Conservation (phyloP, 345 rosid species). For the Linum usitatissimum region DNA sequence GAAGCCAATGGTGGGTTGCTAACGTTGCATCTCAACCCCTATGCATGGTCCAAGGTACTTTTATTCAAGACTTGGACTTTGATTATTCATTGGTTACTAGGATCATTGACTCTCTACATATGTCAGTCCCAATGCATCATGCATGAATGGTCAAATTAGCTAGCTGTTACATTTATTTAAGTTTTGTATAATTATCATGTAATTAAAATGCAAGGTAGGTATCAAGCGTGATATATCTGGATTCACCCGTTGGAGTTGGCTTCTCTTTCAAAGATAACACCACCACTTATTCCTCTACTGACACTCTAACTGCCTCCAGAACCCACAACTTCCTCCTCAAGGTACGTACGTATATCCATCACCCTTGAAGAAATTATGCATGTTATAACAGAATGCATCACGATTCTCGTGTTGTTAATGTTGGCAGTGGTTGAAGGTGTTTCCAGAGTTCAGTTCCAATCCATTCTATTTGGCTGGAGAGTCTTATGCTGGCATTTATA, state of each 20-base stretch:
- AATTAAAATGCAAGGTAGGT: slow-evolving; percentile 28
- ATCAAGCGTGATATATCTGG: slow-evolving; percentile 47
- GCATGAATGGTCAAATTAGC: too few relatives aligned
- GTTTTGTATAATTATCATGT: too few relatives aligned
- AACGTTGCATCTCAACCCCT: too few relatives aligned
- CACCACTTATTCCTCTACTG: slow-evolving; percentile 25
- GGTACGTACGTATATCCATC: too few relatives aligned
- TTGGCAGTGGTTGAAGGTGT: slow-evolving; percentile 32
- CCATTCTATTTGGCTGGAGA: too few relatives aligned
- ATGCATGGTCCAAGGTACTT: too few relatives aligned
- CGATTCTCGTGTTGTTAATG: background rate
- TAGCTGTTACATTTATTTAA: too few relatives aligned
- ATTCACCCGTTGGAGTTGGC: slow-evolving; percentile 54
- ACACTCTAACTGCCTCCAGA: slow-evolving; percentile 33
- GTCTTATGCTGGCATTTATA: slow-evolving; percentile 44
- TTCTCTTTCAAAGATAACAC: slow-evolving; percentile 31
- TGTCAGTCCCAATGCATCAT: too few relatives aligned
- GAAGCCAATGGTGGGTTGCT: too few relatives aligned
- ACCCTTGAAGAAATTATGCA: background rate
- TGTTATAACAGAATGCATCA: background rate
- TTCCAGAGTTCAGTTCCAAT: slow-evolving; percentile 41
- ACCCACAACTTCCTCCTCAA: slow-evolving; percentile 42
- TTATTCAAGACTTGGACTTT: too few relatives aligned
- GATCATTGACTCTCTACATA: too few relatives aligned
- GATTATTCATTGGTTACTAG: too few relatives aligned